Conservation (phyloP, 208 protist genomes). For the Crithidia mellificae region DNA sequence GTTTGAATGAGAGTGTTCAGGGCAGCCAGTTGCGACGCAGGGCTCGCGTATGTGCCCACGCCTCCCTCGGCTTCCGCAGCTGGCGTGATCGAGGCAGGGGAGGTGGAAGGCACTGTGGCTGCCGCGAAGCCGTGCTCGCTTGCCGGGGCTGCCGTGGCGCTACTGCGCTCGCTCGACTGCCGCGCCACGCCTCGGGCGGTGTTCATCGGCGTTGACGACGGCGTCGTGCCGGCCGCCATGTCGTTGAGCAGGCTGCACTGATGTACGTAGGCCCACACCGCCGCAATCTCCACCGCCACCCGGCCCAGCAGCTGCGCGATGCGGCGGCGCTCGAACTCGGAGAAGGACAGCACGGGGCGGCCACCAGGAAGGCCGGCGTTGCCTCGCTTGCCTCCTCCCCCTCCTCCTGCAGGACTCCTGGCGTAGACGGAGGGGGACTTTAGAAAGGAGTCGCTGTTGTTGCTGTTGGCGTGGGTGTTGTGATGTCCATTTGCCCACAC, state of each 20-base stretch:
- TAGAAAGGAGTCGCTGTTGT: background rate
- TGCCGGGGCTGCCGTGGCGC: slow-evolving; percentile 1
- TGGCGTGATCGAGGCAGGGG: background rate
- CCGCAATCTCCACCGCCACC: slow-evolving; percentile 50
- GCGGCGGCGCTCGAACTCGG: slow-evolving; percentile 59
- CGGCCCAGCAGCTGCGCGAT: slow-evolving; percentile 60
- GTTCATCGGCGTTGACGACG: background rate
- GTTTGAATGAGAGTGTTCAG: slow-evolving; percentile 18
- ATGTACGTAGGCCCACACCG: slow-evolving; percentile 31
- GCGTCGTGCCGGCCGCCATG: background rate
- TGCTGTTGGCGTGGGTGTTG: too few relatives aligned
- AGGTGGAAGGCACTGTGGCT: background rate
- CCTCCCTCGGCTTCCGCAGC: too few relatives aligned
- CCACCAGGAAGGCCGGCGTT: background rate
- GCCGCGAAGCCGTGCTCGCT: background rate
- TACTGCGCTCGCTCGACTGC: slow-evolving; percentile 21
- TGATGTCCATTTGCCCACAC: background rate
- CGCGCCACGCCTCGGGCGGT: slow-evolving; percentile 1
- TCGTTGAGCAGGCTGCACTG: slow-evolving; percentile 5
- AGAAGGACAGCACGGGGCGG: slow-evolving; percentile 27
- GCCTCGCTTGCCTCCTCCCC: background rate
- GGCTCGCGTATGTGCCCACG: too few relatives aligned
- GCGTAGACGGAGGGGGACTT: background rate
- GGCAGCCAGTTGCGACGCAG: too few relatives aligned
- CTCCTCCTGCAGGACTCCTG: background rate